Conservation (phyloP, 257 asterid species). For the Eustoma russellianum region DNA sequence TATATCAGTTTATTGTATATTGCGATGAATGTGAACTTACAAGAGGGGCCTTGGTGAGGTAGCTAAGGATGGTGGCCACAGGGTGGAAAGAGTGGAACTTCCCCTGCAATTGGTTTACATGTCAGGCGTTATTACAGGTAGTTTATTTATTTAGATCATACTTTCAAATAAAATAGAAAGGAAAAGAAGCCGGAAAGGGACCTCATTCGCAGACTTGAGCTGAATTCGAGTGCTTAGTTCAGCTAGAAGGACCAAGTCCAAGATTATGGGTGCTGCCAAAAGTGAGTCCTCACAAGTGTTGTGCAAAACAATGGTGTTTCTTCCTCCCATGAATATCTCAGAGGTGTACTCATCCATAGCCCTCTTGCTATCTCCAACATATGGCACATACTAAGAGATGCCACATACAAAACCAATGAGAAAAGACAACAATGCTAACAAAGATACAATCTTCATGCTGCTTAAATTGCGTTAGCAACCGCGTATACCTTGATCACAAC, state of each 20-base stretch:
- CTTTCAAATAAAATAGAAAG: neutral
- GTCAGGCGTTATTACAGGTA: neutral
- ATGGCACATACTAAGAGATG: conserved; percentile 67
- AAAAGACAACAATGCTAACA: no score
- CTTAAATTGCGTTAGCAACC: no score
- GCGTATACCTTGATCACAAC: conserved; percentile 80
- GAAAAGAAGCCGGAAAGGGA: conserved; percentile 7
- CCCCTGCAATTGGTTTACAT: conserved; percentile 35
- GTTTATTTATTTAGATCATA: neutral
- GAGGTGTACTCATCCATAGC: conserved; percentile 99
- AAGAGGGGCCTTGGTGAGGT: conserved; percentile 95
- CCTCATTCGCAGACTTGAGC: conserved; percentile 79
- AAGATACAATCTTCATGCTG: no score
- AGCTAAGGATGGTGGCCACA: conserved; percentile 88
- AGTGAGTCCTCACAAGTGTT: conserved; percentile 97
- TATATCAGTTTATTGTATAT: no score
- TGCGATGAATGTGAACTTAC: conserved; percentile 31
- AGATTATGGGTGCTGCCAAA: conserved; percentile 88
- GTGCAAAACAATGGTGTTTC: conserved; percentile 86
- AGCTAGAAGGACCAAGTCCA: conserved; percentile 94
- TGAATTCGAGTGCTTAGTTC: conserved; percentile 93
- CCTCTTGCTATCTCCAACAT: conserved; percentile 96
- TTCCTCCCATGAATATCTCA: conserved; percentile 98
- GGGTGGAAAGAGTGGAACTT: conserved; percentile 97
- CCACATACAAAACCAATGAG: neutral